phyloP scores from a whole-genome alignment of 306 rosid species.

The Mimosa bimucronata region DNA sequence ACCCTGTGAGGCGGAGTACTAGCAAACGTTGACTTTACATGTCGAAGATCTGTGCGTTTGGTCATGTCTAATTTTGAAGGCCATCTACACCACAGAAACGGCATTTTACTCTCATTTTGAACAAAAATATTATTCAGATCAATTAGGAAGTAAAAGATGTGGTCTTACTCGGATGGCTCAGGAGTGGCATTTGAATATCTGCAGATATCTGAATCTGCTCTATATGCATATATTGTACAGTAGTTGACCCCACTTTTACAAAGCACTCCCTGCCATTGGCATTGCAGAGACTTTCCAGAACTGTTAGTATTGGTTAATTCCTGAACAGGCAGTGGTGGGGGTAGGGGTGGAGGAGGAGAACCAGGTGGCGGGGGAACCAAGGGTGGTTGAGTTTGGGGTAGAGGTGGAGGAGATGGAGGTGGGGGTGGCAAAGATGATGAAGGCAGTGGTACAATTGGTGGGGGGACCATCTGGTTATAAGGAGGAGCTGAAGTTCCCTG shows the following conservation, averaged over 20 bases:
- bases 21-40: constrained; percentile 81
- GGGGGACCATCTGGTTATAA: constrained; percentile 62
- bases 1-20: constrained; percentile 80
- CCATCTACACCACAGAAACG: constrained; percentile 72
- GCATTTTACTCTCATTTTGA: background rate
- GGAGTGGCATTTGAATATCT: constrained; percentile 69
- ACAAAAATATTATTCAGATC: constrained; percentile 30
- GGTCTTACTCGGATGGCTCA: constrained; percentile 84
- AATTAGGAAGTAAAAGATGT: constrained; percentile 31
- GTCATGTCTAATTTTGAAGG: constrained; percentile 94
- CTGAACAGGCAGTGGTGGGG: constrained; percentile 58
- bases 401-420: constrained; percentile 84
- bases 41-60: constrained; percentile 88
- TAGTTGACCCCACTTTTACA: constrained; percentile 95
- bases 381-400: constrained; percentile 81
- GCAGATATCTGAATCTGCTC: constrained; percentile 76
- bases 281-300: constrained; percentile 51
- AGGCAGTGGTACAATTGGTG: constrained; percentile 60
- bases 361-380: constrained; percentile 84
- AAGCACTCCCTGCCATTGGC: constrained; percentile 82
- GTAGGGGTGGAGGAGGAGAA: constrained; percentile 77
- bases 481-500: constrained; percentile 77
- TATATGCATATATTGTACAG: constrained; percentile 75
- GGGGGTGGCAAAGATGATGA: constrained; percentile 65
- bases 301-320: constrained; percentile 55